Conservation (phyloP, 2,329 filamentous ascomycete species). For the Mollisiaceae sp. region DNA sequence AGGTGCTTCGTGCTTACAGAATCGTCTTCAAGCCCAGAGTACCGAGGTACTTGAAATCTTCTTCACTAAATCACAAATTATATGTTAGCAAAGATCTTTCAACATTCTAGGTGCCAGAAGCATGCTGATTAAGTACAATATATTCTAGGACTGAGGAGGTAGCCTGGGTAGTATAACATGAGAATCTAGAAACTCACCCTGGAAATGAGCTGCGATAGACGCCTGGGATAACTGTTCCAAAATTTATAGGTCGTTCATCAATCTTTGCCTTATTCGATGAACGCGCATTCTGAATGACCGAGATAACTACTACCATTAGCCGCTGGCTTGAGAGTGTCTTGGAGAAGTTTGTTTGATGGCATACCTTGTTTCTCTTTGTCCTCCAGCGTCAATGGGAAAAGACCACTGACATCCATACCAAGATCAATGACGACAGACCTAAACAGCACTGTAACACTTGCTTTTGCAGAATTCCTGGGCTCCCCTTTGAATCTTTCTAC, state of each 20-base stretch:
- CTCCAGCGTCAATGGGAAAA: not conserved
- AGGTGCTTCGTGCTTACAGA: constrained; percentile 58
- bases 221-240: constrained; percentile 73
- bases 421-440: not conserved
- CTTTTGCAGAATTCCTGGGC: not conserved
- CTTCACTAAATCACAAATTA: constrained; percentile 45
- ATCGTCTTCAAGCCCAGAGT: constrained; percentile 77
- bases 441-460: not conserved
- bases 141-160: too few species aligned
- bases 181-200: constrained; percentile 25
- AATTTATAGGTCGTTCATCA: constrained; percentile 66
- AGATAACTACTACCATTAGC: not conserved
- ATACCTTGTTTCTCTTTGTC: not conserved
- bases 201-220: constrained; percentile 87
- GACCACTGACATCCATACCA: not conserved
- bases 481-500: not conserved
- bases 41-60: constrained; percentile 73
- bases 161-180: not conserved
- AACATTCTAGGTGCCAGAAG: not conserved
- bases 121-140: not conserved
- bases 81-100: not conserved
- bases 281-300: not conserved
- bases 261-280: constrained; percentile 24
- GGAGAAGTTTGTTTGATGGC: not conserved
- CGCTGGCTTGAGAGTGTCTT: not conserved